phyloP scores from a whole-genome alignment of 1,284 basidiomycete species.

The Leccinum subatratum region DNA sequence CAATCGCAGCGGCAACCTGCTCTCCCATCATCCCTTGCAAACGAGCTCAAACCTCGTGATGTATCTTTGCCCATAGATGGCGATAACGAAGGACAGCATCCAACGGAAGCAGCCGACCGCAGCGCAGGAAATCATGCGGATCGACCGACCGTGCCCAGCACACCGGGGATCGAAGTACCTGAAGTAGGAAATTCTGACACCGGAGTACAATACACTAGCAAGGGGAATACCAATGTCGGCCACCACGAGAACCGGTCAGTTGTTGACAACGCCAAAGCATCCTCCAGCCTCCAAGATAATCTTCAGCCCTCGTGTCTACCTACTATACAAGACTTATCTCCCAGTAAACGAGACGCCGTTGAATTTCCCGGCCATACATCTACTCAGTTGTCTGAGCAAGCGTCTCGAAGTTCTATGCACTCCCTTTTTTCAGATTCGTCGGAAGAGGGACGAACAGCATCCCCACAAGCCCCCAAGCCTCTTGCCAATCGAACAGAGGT shows the following conservation, averaged over 20 bases:
- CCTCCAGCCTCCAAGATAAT: not conserved
- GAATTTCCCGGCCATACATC: not conserved
- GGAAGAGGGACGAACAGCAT: conserved; percentile 2
- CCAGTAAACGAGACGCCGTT: not conserved
- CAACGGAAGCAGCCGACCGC: not conserved
- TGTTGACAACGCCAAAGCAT: conserved; percentile 6
- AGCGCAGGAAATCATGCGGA: conserved; percentile 1
- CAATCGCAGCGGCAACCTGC: conserved; percentile 20
- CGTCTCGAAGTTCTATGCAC: conserved; percentile 21
- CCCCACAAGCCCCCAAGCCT: not conserved
- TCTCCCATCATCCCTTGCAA: conserved; percentile 18
- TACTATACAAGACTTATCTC: not conserved
- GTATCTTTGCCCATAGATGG: conserved; percentile 11
- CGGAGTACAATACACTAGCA: not conserved
- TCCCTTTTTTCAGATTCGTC: conserved; percentile 26
- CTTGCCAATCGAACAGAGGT: not conserved
- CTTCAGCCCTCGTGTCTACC: not conserved
- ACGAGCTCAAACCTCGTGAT: conserved; percentile 18
- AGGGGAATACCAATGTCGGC: not conserved
- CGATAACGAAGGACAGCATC: not conserved
- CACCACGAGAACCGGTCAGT: conserved; percentile 3
- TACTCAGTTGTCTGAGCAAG: not conserved
- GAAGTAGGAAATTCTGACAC: conserved; percentile 12
- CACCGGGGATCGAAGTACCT: conserved; percentile 10
- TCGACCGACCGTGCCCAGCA: conserved; percentile 3